Evolutionary conservation across 305 asterid genomes (phyloP).

Genomic region (Plantago lanceolata): DNA sequence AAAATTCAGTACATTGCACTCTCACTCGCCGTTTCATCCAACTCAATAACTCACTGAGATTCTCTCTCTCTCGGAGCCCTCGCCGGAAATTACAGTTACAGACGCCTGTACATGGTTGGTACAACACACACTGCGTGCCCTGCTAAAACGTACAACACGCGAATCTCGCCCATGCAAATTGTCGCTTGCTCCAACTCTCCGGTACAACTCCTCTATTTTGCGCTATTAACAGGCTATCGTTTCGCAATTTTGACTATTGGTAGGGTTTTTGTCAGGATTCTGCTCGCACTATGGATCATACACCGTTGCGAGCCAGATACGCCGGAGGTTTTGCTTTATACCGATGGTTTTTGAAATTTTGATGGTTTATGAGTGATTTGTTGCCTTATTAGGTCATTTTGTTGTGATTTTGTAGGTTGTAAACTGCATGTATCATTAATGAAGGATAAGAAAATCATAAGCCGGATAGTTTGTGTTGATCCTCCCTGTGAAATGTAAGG

Average conservation of each 20-base stretch:
- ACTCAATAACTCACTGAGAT: too few species aligned
- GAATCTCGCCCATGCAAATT: too few species aligned
- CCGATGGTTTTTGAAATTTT: not conserved
- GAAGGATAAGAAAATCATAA: not conserved
- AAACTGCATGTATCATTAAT: not conserved
- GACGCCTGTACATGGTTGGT: too few species aligned
- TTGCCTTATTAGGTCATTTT: not conserved
- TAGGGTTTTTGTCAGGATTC: not conserved
- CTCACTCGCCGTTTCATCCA: too few species aligned
- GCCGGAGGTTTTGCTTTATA: not conserved
- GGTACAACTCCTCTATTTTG: not conserved
- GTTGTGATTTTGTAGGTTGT: not conserved
- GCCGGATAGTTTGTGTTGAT: not conserved
- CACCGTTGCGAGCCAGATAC: too few species aligned
- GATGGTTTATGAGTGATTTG: not conserved
- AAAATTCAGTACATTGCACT: too few species aligned
- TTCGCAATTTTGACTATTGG: not conserved
- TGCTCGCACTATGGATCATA: not conserved
- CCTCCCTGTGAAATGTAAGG: not conserved
- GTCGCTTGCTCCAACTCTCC: too few species aligned
- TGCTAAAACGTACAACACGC: too few species aligned
- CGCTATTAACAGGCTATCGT: not conserved
- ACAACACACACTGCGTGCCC: too few species aligned
- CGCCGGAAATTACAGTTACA: too few species aligned
- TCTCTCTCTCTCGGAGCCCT: too few species aligned